Base-by-base conservation (phyloP, 2,329 filamentous ascomycete genomes). In the Alternaria triticina region DNA sequence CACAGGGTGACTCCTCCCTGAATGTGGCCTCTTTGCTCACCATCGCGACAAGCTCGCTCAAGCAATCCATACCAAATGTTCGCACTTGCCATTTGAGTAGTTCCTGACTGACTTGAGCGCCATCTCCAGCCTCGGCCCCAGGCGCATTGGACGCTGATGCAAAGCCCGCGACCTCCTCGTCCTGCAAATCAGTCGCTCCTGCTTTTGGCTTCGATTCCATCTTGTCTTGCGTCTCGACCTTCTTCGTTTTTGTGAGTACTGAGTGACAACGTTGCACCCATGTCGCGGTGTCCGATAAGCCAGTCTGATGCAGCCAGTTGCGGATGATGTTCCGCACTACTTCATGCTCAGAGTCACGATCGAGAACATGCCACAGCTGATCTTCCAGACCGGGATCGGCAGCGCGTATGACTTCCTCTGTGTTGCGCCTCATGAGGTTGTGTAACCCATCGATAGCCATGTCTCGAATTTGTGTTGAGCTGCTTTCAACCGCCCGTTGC, bases 101-200 rank as follows among this genome's bases (percentile, higher is more conserved):
- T 77, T 99, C 96, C 72, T 96, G 94, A 20, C 94, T 83, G 13
- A 80, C 78, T 22, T 80, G 81, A 2, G 77, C 71, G 6, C 77
- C 74, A 40, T 79, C 74, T 17, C 78, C 72, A 40, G 80, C 71
- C 47, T 84, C 82, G 8, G 83, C 81, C 22, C 80, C 82, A 8
- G 78, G 83, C 4, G 84, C 86, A 25, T 89, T 90, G 27, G 86
- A 86, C 1, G 91, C 89, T n/a, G 90, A 88, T 30, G 94, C 94
- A 75, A 99, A 98, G 0, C 96, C 96, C 56, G 96, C 96, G 36
- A 97, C 95, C 78, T 99, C 96, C 77, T 99, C 96, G 76, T 99
- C 96, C 66, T 95, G 91, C 0, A 98, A 82, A 71, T 99, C 96
- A n/a, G 92, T 86, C 12, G 87, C 84, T 5, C 74, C 84, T n/a